These are phyloP conservation scores for Pseudozyma tsukubaensis DNA, from an alignment of 1,284 basidiomycete species.

Conservation along the genomic window DNA sequence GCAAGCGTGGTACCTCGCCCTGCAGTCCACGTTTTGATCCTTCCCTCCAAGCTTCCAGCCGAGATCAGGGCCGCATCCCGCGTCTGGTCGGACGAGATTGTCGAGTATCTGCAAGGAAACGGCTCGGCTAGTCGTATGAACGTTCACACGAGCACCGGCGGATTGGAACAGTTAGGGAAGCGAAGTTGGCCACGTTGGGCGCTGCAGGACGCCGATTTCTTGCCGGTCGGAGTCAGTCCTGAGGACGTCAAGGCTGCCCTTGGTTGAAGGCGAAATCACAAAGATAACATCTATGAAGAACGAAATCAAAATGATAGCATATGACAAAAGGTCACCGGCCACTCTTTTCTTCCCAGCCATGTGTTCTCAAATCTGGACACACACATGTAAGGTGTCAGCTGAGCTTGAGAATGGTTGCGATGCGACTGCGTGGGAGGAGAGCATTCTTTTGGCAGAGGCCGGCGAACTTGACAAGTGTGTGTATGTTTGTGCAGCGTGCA, in stretches of 20 bases:
- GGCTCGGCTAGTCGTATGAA: conserved; percentile 36
- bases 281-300: background rate
- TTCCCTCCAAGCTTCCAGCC: conserved; percentile 50
- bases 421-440: background rate
- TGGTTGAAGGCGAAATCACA: conserved; percentile 7
- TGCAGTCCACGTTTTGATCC: conserved; percentile 58
- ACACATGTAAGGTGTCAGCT: no score
- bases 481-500: no score
- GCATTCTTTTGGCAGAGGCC: no score
- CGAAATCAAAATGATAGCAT: no score
- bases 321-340: conserved; percentile 7
- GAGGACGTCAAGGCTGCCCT: conserved; percentile 26
- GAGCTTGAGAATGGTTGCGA: no score
- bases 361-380: no score
- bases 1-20: conserved; percentile 32
- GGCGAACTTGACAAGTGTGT: no score
- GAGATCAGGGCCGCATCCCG: conserved; percentile 52
- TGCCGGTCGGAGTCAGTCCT: conserved; percentile 49
- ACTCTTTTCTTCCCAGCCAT: background rate
- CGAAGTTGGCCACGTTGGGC: conserved; percentile 27
- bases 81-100: conserved; percentile 45
- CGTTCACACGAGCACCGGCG: conserved; percentile 22
- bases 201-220: conserved; percentile 30
- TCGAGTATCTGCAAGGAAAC: conserved; percentile 22
- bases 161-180: conserved; percentile 33